Percentiles rank a stretch among this genome's conserved stretches.
Conservation (phyloP, 805 yeast genomes). For the Ogataea pilisensis region DNA sequence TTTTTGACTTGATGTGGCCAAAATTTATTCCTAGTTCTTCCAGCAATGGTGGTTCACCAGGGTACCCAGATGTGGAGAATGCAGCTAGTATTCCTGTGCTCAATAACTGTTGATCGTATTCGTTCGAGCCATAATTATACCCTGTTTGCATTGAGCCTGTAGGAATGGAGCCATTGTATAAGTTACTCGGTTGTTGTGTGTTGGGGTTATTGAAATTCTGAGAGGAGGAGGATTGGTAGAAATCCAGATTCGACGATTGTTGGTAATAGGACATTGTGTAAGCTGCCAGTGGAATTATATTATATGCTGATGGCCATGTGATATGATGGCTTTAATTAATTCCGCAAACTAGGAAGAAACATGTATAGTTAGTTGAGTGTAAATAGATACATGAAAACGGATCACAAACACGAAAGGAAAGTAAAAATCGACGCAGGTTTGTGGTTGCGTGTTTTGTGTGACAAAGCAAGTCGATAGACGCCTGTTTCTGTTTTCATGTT, state of each 20-base stretch:
- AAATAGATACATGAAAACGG: too few species aligned
- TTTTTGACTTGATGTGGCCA: slow-evolving; percentile 77
- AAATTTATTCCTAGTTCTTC: slow-evolving; percentile 95
- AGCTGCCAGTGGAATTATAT: not conserved
- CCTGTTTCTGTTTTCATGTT: not conserved
- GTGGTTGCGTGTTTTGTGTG: not conserved
- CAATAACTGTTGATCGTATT: slow-evolving; percentile 37
- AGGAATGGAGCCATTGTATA: slow-evolving; percentile 19
- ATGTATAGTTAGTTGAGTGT: not conserved
- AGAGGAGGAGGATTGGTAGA: slow-evolving; percentile 9
- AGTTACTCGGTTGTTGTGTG: slow-evolving; percentile 6
- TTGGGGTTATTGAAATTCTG: not conserved
- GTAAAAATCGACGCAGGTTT: not conserved
- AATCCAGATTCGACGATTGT: slow-evolving; percentile 20
- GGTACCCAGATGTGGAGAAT: slow-evolving; percentile 86
- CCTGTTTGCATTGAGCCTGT: slow-evolving; percentile 29
- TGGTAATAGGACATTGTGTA: slow-evolving; percentile 33
- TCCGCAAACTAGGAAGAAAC: too few species aligned
- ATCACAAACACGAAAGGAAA: not conserved
- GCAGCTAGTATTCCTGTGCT: slow-evolving; percentile 85
- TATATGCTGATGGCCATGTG: too few species aligned
- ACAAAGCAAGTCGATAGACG: not conserved
- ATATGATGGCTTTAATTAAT: too few species aligned
- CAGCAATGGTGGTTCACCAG: slow-evolving; percentile 89
- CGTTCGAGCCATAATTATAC: slow-evolving; percentile 23